These are phyloP conservation scores for Gaertneriomyces sp. DNA, from an alignment of 192 early-diverging fungal genomes.

Conservation along the genomic window DNA sequence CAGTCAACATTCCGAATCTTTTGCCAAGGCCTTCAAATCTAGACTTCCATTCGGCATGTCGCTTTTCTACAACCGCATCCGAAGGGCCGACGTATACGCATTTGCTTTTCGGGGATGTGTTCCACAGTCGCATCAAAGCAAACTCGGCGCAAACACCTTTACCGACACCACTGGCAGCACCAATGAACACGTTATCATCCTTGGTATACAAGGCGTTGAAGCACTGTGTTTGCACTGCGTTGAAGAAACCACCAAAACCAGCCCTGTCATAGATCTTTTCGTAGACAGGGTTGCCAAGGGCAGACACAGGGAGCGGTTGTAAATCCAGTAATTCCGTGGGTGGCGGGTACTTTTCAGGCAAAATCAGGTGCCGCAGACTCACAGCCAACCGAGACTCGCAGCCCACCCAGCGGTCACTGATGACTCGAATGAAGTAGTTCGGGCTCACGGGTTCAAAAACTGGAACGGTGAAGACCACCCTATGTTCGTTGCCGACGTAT, in stretches of 20 bases:
- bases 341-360: conserved; percentile 90
- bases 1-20: conserved; percentile 81
- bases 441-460: conserved; percentile 91
- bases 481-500: conserved; percentile 80
- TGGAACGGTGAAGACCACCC: conserved; percentile 85
- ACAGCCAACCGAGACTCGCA: conserved; percentile 88
- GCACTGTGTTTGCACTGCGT: conserved; percentile 93
- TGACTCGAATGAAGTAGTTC: conserved; percentile 89
- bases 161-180: conserved; percentile 89
- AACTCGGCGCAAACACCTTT: conserved; percentile 96
- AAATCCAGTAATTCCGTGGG: conserved; percentile 94
- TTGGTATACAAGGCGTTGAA: conserved; percentile 83
- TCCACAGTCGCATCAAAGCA: conserved; percentile 87
- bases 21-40: conserved; percentile 84
- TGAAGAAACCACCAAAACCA: conserved; percentile 64
- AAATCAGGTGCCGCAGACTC: conserved; percentile 85
- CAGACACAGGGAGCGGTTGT: conserved; percentile 79
- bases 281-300: conserved; percentile 71
- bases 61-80: conserved; percentile 74
- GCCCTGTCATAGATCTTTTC: conserved; percentile 58
- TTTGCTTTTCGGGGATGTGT: conserved; percentile 52
- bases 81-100: conserved; percentile 92
- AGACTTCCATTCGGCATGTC: conserved; percentile 74
- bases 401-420: conserved; percentile 95
- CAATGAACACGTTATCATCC: conserved; percentile 88